Evolutionary conservation across 2,329 filamentous ascomycete genomes (phyloP), one percentile per base, ranked within the genome.

Genomic region (Penicillium sp.): DNA sequence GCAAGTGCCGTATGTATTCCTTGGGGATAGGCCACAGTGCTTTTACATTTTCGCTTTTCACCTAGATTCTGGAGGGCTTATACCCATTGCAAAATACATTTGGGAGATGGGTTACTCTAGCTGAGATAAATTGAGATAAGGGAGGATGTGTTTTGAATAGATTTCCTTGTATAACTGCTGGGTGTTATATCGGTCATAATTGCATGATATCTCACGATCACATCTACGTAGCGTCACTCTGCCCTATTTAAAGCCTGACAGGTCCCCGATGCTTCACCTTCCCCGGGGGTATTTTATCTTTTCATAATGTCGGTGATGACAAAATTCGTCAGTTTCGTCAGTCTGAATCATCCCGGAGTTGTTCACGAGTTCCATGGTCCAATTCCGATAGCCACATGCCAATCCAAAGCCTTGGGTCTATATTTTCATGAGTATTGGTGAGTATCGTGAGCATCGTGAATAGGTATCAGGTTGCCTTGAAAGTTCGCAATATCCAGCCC

Each of bases 321-420:
- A 64, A 26, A 38, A 56, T 55, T 63, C 56, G 61, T 63, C 62
- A 65, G 45, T 59, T 53, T 58, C 58, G 58, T 60, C 56, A 61
- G 57, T 57, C 52, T 59, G 58, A 59, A 61, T 61, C 60, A 62
- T 60, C 47, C 33, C 48, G 13, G 29, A 15, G 28, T 42, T 47
- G 15, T 51, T 29, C 40, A 51, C 40, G 42, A 9, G 59, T 56
- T 54, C 61, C 61, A 63, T 57, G 62, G 61, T 64, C 52, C 53
- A 43, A 32, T 6, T 24, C 37, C 21, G 47, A 35, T 45, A 50
- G 48, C 46, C 29, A 40, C 32, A 43, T 48, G 38, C 41, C 43
- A 52, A 57, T 39, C 61, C 60, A 58, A 41, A 56, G 58, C 51
- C 44, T 60, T 52, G 58, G 54, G 45, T 37, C 41, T 42, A 52